A percentile compares a stretch with the other conserved stretches of the same genome.
These are phyloP conservation scores for Pisolithus orientalis DNA, from an alignment of 768 basidiomycete genomes.

Conservation along the genomic window DNA sequence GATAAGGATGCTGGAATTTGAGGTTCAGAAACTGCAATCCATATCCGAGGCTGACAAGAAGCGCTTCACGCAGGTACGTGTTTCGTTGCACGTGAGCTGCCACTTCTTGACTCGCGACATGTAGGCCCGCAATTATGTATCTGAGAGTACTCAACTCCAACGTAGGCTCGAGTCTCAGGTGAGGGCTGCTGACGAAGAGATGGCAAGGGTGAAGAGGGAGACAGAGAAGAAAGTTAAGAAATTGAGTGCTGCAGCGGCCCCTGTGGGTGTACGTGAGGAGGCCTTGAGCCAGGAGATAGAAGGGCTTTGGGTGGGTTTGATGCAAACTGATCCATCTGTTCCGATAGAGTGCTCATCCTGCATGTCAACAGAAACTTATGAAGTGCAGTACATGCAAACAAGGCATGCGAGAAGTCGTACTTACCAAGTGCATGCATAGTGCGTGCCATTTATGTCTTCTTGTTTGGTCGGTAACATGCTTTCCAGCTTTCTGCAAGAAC, in stretches of 20 bases:
- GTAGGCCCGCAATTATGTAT: conserved; percentile 25
- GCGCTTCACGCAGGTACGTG: conserved; percentile 34
- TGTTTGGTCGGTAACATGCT: not conserved
- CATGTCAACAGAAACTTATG: conserved; percentile 55
- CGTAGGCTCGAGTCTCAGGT: conserved; percentile 17
- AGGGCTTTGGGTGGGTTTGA: conserved; percentile 48
- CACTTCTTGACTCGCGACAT: not conserved
- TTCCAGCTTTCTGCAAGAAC: conserved; percentile 72
- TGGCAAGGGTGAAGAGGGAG: conserved; percentile 43
- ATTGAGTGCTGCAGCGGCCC: conserved; percentile 24
- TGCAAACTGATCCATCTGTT: not conserved
- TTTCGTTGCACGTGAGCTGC: not conserved
- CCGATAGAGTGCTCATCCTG: not conserved
- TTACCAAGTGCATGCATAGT: conserved; percentile 93
- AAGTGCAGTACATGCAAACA: conserved; percentile 85
- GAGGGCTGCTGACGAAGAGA: conserved; percentile 37
- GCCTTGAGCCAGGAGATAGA: conserved; percentile 45
- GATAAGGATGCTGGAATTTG: conserved; percentile 25
- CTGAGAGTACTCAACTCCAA: conserved; percentile 25
- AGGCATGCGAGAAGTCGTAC: conserved; percentile 70
- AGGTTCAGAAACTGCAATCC: conserved; percentile 27
- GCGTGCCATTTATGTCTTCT: conserved; percentile 26
- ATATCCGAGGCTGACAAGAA: conserved; percentile 35
- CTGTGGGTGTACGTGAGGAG: conserved; percentile 24
- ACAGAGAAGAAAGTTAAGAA: conserved; percentile 49